phyloP scores from a whole-genome alignment of 805 yeast genomes.

The Candida endomychidarum region DNA sequence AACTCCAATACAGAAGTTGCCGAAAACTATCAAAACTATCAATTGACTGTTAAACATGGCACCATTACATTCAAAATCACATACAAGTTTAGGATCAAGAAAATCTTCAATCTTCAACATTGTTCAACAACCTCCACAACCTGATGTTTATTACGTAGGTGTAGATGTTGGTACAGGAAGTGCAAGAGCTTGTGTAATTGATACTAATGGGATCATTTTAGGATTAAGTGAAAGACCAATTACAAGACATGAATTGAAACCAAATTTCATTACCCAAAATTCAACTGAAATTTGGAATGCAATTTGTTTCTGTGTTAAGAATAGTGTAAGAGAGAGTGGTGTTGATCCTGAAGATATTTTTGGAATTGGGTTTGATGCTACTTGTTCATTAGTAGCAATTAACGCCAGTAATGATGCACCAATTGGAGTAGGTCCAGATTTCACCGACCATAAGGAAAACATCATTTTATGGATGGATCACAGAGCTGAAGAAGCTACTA shows the following conservation, averaged over 20 bases:
- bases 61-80: conserved; percentile 28
- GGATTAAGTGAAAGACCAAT: conserved; percentile 79
- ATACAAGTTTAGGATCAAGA: conserved; percentile 40
- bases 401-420: conserved; percentile 66
- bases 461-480: conserved; percentile 98
- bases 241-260: conserved; percentile 70
- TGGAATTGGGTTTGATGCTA: conserved; percentile 96
- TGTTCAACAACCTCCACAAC: conserved; percentile 40
- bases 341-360: conserved; percentile 65
- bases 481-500: conserved; percentile 81
- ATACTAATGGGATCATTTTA: conserved; percentile 76
- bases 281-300: conserved; percentile 90
- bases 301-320: conserved; percentile 77
- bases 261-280: conserved; percentile 79
- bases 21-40: neutral
- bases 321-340: conserved; percentile 71
- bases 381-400: conserved; percentile 89
- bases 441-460: conserved; percentile 68
- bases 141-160: conserved; percentile 64
- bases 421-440: conserved; percentile 91
- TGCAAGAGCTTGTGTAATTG: conserved; percentile 91
- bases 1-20: conserved; percentile 1
- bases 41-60: conserved; percentile 3
- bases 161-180: conserved; percentile 98
- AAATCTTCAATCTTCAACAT: conserved; percentile 38